Percentiles rank a stretch among this genome's conserved stretches.
Conservation (phyloP, 2,329 filamentous ascomycete species). For the Monosporascus sp. region DNA sequence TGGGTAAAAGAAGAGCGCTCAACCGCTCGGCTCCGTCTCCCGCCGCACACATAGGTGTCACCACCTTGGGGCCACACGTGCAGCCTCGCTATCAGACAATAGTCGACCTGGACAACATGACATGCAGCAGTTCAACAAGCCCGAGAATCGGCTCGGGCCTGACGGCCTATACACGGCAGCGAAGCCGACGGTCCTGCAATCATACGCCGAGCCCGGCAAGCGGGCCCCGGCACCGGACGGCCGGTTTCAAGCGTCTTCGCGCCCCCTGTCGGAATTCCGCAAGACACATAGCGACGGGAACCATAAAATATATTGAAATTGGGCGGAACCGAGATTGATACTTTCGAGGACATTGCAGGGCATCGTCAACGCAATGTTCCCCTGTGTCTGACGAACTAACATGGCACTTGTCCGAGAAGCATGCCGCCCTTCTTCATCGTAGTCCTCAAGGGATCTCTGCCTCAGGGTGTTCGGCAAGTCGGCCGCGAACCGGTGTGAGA, state of each 20-base stretch:
- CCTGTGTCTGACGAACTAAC: constrained; percentile 17
- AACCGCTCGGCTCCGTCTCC: constrained; percentile 8
- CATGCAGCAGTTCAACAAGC: constrained; percentile 18
- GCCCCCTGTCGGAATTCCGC: no score
- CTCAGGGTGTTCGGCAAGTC: constrained; percentile 16
- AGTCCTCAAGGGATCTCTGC: constrained; percentile 6
- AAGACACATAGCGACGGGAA: no score
- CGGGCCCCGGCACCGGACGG: constrained; percentile 10
- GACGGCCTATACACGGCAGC: constrained; percentile 18
- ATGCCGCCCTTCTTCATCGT: constrained; percentile 3
- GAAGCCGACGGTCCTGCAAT: constrained; percentile 22
- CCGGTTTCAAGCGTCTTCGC: no score
- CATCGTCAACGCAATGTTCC: constrained; percentile 23
- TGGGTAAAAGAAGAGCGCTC: constrained; percentile 30
- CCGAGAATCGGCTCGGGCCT: constrained; percentile 20
- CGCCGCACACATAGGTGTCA: constrained; percentile 19
- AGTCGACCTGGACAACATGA: constrained; percentile 12
- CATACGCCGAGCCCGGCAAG: constrained; percentile 14
- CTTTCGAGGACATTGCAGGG: constrained; percentile 16
- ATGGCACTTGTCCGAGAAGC: constrained; percentile 6
- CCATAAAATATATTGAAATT: no score
- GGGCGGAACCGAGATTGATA: no score
- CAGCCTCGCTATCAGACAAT: no score
- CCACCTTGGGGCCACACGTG: constrained; percentile 16
- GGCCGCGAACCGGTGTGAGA: constrained; percentile 18